Base-by-base conservation (phyloP, 2,329 filamentous ascomycete genomes). In the Paracoccidioides lutzii region DNA sequence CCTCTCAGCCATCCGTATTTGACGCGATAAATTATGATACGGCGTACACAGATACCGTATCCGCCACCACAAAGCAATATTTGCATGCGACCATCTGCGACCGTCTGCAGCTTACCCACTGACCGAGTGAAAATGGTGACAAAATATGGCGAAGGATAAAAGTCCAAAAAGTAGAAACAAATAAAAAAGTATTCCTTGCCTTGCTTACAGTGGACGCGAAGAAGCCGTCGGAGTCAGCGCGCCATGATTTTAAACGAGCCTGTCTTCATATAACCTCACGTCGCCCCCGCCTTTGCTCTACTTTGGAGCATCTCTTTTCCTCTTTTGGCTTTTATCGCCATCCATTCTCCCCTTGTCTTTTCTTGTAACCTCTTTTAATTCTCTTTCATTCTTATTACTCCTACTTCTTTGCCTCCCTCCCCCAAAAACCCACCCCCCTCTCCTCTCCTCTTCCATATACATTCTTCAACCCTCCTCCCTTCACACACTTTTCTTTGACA, bases 301-400 rank as follows among this genome's bases (percentile, higher is more conserved):
- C 41, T 28, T 48, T 43, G 43, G 43, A 48, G n/a, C 52, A 48
- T 48, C 54, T 10, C 35, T 48, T 54, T 57, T 57, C 56, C 60
- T 59, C 52, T 54, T 53, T 58, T 51, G 41, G 50, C 56, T 44
- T 40, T 52, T 32, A 46, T 55, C 57, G 55, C 54, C 58, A 61
- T 59, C 52, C 54, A 53, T 62, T 55, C 57, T 62, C 52, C 58
- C 55, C n/a, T n/a, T n/a, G n/a, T n/a, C n/a, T n/a, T n/a, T n/a
- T n/a, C n/a, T n/a, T n/a, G n/a, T n/a, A n/a, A n/a, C n/a, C n/a
- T n/a, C n/a, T n/a, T n/a, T 55, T 58, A 58, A 56, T 49, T 54
- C 51, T 55, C 57, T 60, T 61, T 49, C 46, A 50, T 41, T 10
- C 45, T 59, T 53, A 5, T 28, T 50, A 28, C 35, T 57, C 45